phyloP scores from a whole-genome alignment of 1,284 basidiomycete species.

The Ganoderma lucidum region DNA sequence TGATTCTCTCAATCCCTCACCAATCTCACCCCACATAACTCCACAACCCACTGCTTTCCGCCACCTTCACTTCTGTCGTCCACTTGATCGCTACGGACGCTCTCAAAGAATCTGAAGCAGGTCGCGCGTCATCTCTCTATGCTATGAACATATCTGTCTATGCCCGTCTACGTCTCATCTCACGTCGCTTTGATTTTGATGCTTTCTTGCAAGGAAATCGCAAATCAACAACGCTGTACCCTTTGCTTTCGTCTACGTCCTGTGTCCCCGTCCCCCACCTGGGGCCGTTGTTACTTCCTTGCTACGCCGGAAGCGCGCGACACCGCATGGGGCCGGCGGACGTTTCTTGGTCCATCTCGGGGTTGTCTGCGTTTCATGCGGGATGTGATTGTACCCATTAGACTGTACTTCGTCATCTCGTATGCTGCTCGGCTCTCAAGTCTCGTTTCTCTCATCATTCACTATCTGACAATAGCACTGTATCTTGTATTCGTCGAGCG shows the following conservation, averaged over 20 bases:
- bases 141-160: conserved; percentile 39
- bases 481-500: conserved; percentile 38
- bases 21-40: background rate
- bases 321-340: background rate
- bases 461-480: conserved; percentile 22
- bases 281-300: conserved; percentile 1
- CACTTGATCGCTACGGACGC: conserved; percentile 21
- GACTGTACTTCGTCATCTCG: conserved; percentile 30
- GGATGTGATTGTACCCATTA: conserved; percentile 32
- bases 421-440: conserved; percentile 29
- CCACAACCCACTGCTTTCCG: conserved; percentile 12
- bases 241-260: conserved; percentile 16
- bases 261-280: conserved; percentile 1
- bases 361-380: conserved; percentile 27
- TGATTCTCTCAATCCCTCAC: conserved; percentile 23
- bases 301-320: background rate
- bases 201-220: conserved; percentile 30
- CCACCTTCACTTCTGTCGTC: conserved; percentile 19
- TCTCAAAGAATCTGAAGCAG: conserved; percentile 7
- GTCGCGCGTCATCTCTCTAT: conserved; percentile 30
- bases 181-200: conserved; percentile 20
- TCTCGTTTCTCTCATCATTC: conserved; percentile 12
- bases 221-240: conserved; percentile 23
- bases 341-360: conserved; percentile 30
- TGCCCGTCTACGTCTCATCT: conserved; percentile 34